These are phyloP conservation scores for Tuber indicum DNA, from an alignment of 495 filamentous ascomycete genomes.

Conservation along the genomic window DNA sequence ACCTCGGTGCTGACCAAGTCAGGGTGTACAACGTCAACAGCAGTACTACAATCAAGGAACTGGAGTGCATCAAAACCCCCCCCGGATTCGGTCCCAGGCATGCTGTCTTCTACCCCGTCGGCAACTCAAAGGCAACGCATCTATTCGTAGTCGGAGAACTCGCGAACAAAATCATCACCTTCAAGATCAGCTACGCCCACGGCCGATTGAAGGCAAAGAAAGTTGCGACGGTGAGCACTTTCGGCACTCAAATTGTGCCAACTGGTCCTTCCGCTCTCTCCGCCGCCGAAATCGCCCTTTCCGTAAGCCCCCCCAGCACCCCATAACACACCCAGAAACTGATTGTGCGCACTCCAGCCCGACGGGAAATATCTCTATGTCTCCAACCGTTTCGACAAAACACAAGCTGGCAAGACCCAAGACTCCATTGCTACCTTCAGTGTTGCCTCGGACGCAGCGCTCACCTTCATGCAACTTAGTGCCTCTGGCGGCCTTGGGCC, in stretches of 20 bases:
- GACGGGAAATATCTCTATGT: conserved; percentile 56
- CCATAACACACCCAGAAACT: neutral
- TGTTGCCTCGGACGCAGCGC: conserved; percentile 49
- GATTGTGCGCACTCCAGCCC: conserved; percentile 44
- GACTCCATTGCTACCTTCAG: conserved; percentile 49
- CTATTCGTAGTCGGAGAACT: conserved; percentile 63
- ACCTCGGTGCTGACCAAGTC: conserved; percentile 66
- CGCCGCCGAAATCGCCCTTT: conserved; percentile 56
- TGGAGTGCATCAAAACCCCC: conserved; percentile 43
- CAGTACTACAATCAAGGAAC: conserved; percentile 35
- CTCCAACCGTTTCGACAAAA: conserved; percentile 56
- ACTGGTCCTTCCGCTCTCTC: conserved; percentile 44
- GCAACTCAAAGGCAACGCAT: conserved; percentile 45
- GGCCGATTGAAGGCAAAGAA: conserved; percentile 47
- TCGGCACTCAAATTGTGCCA: conserved; percentile 42
- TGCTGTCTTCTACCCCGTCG: conserved; percentile 52
- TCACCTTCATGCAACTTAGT: conserved; percentile 49
- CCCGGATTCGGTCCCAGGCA: conserved; percentile 62
- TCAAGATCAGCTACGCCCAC: conserved; percentile 52
- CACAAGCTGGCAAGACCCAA: conserved; percentile 43
- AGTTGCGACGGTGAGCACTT: conserved; percentile 47
- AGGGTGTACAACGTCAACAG: conserved; percentile 55
- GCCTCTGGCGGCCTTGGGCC: conserved; percentile 57
- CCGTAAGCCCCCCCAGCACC: conserved; percentile 46
- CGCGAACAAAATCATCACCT: conserved; percentile 53